A percentile compares a stretch with the other conserved stretches of the same genome.
Evolutionary conservation across 345 rosid genomes (phyloP).

Genomic region (Excoecaria cochinchinensis): DNA sequence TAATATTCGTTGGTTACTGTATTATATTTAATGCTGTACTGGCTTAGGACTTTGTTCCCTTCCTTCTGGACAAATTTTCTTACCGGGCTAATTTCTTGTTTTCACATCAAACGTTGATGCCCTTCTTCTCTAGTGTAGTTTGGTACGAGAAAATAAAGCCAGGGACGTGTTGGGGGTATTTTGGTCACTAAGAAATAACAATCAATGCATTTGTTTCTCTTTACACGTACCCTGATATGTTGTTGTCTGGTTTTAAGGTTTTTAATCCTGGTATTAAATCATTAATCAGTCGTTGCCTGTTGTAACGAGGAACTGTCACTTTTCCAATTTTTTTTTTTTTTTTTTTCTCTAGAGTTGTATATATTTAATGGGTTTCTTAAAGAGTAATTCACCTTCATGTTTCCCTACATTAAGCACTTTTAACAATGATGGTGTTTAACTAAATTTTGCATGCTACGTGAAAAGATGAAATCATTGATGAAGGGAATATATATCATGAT

Average conservation of each 20-base stretch:
- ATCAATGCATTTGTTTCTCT: slow-evolving; percentile 11
- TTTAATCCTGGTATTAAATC: neutral
- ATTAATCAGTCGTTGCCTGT: neutral
- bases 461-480: too few species aligned
- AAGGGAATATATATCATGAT: too few species aligned
- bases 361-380: neutral
- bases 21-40: slow-evolving; percentile 15
- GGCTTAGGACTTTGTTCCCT: slow-evolving; percentile 29
- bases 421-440: neutral
- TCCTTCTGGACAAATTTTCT: slow-evolving; percentile 33
- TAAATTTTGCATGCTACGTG: neutral
- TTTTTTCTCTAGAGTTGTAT: neutral
- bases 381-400: neutral
- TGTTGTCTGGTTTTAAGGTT: slow-evolving; percentile 6
- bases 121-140: neutral
- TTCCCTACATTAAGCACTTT: neutral
- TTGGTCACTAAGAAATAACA: neutral
- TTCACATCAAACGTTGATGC: neutral
- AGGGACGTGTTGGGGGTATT: slow-evolving; percentile 1
- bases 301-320: neutral
- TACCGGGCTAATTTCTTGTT: neutral
- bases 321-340: neutral
- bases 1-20: neutral
- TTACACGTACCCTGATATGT: neutral
- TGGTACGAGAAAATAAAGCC: neutral